These are phyloP conservation scores for Boletales sp. DNA, from an alignment of 768 basidiomycete genomes.

Conservation along the genomic window DNA sequence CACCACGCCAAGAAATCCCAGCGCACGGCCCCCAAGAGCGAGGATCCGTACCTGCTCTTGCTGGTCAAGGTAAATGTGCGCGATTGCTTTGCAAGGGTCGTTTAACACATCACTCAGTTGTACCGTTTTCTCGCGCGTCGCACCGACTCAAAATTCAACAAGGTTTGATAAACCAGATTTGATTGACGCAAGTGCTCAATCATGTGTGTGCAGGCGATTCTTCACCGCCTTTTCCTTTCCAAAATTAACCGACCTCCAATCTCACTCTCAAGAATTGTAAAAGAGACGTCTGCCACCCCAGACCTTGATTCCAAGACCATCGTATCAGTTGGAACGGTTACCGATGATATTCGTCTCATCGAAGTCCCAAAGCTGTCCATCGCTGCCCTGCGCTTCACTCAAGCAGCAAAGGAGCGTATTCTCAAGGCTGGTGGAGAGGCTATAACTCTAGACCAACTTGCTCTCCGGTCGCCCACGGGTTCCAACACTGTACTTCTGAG, in stretches of 20 bases:
- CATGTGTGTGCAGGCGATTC: conserved; percentile 61
- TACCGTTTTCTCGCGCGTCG: conserved; percentile 99
- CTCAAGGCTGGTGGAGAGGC: conserved; percentile 92
- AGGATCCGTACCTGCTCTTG: conserved; percentile 98
- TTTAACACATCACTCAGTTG: conserved; percentile 50
- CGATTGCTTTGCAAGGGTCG: conserved; percentile 2
- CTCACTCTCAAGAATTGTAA: conserved; percentile 88
- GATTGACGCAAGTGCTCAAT: conserved; percentile 16
- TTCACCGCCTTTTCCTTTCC: conserved; percentile 94
- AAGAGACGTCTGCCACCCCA: conserved; percentile 65
- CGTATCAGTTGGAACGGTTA: conserved; percentile 88
- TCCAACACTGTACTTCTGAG: conserved; percentile 92
- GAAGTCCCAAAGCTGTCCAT: conserved; percentile 87
- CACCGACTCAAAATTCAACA: conserved; percentile 95
- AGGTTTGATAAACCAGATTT: conserved; percentile 44
- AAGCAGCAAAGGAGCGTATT: conserved; percentile 90
- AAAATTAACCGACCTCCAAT: conserved; percentile 96
- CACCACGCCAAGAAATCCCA: conserved; percentile 99
- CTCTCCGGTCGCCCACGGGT: conserved; percentile 90
- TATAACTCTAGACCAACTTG: conserved; percentile 95
- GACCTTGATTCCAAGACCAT: conserved; percentile 79
- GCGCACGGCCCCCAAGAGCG: conserved; percentile 93
- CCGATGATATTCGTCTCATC: conserved; percentile 88
- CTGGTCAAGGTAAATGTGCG: conserved; percentile 81
- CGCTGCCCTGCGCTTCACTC: conserved; percentile 94